Evolutionary conservation across 371 early-diverging fungal genomes (phyloP).

Genomic region (Mortierella sp.): DNA sequence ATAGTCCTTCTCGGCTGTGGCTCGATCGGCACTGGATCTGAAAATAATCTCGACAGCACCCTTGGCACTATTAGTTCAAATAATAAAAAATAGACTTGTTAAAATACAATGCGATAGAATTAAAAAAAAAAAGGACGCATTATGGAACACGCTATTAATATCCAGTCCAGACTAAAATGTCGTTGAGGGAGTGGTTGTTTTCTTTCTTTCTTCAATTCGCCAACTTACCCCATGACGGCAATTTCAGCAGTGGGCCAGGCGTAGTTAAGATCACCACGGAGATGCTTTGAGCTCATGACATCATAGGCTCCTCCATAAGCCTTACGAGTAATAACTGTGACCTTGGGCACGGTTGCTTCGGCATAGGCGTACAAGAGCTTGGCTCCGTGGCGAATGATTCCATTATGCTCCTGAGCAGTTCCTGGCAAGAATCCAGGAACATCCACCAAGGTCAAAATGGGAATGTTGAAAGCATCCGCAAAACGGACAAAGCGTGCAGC

Average conservation of each 20-base stretch:
- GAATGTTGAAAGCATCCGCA: conserved; percentile 97
- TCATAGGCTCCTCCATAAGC: conserved; percentile 99
- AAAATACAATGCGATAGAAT: background rate
- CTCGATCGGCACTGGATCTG: conserved; percentile 77
- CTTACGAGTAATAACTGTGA: conserved; percentile 96
- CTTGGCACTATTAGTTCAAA: conserved; percentile 57
- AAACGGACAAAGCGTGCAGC: conserved; percentile 97
- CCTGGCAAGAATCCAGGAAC: conserved; percentile 98
- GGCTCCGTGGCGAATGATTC: conserved; percentile 98
- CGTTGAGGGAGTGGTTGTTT: too few species aligned
- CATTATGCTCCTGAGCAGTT: conserved; percentile 94
- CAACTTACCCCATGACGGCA: conserved; percentile 93
- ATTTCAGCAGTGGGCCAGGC: conserved; percentile 98
- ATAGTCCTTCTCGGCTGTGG: conserved; percentile 88
- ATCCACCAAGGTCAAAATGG: conserved; percentile 95
- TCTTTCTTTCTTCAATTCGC: conserved; percentile 1
- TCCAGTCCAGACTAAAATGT: too few species aligned
- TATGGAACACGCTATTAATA: too few species aligned
- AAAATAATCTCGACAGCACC: conserved; percentile 98
- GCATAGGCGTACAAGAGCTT: conserved; percentile 97
- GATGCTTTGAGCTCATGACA: conserved; percentile 97
- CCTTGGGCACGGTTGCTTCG: conserved; percentile 97
- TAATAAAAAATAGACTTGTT: background rate
- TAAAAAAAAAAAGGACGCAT: background rate
- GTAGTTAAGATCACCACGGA: conserved; percentile 93